These are phyloP conservation scores for Hanseniaspora occidentalis DNA, from an alignment of 805 yeast genomes.

Conservation along the genomic window DNA sequence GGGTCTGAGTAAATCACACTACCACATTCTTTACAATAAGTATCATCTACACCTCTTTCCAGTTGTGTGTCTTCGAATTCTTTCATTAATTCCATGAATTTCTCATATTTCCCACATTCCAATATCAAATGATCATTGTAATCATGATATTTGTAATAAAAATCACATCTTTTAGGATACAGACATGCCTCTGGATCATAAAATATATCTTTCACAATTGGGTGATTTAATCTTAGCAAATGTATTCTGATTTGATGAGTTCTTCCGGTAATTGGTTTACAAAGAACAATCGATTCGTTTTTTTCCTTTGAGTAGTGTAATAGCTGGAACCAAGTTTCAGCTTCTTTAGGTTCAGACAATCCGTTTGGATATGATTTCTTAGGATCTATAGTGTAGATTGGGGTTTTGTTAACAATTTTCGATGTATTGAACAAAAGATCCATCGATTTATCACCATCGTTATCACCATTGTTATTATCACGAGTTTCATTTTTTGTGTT, in stretches of 20 bases:
- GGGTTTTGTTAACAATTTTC: constrained; percentile 19
- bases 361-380: constrained; percentile 45
- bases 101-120: not conserved
- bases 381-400: constrained; percentile 62
- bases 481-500: not conserved
- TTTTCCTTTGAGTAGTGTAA: constrained; percentile 43
- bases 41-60: constrained; percentile 10
- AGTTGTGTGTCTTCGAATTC: constrained; percentile 22
- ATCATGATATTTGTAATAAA: constrained; percentile 9
- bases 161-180: constrained; percentile 16
- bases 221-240: constrained; percentile 70
- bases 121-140: constrained; percentile 7
- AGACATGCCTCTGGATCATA: constrained; percentile 22
- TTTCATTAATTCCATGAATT: constrained; percentile 12
- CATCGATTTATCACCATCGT: constrained; percentile 8
- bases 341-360: constrained; percentile 36
- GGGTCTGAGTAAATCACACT: constrained; percentile 15
- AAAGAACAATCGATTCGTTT: constrained; percentile 48
- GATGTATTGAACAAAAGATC: no score
- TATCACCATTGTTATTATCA: constrained; percentile 22
- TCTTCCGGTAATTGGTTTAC: constrained; percentile 85
- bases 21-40: constrained; percentile 18
- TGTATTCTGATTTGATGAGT: constrained; percentile 95
- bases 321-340: constrained; percentile 56
- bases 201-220: constrained; percentile 84